phyloP scores from a whole-genome alignment of 345 rosid species.

The Populus nigra region DNA sequence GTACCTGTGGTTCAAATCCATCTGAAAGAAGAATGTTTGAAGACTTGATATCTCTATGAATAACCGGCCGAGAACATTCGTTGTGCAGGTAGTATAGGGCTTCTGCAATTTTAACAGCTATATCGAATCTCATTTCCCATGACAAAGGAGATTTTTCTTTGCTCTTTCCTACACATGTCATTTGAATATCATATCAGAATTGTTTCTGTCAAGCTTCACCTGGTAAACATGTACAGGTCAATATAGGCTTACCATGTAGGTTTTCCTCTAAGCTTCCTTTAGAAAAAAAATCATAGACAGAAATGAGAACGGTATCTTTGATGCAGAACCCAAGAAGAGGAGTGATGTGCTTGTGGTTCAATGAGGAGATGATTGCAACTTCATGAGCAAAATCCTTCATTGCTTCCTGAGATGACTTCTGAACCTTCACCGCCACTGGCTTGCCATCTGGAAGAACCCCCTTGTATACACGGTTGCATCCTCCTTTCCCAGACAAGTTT shows the following conservation, averaged over 20 bases:
- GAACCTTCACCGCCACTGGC: constrained; percentile 67
- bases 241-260: constrained; percentile 54
- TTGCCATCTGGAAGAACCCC: constrained; percentile 73
- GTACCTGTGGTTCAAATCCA: constrained; percentile 73
- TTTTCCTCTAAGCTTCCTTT: constrained; percentile 79
- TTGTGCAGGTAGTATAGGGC: constrained; percentile 71
- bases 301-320: constrained; percentile 45
- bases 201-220: constrained; percentile 3
- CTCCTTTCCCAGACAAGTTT: constrained; percentile 79
- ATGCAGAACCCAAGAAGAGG: constrained; percentile 71
- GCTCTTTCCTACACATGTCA: constrained; percentile 24
- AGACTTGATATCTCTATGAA: constrained; percentile 90
- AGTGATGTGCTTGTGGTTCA: constrained; percentile 56
- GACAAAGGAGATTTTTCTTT: constrained; percentile 37
- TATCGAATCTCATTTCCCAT: constrained; percentile 62
- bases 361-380: constrained; percentile 65
- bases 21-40: constrained; percentile 84
- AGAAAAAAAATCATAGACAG: constrained; percentile 66
- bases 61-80: constrained; percentile 63
- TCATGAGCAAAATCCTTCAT: constrained; percentile 67
- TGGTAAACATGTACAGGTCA: not conserved
- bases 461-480: constrained; percentile 68
- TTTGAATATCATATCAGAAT: constrained; percentile 16
- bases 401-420: constrained; percentile 57
- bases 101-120: constrained; percentile 70